Evolutionary conservation across 2,329 filamentous ascomycete species (phyloP), one percentile per base, ranked within the genome.

Genomic region (Sclerotinia nivalis): DNA sequence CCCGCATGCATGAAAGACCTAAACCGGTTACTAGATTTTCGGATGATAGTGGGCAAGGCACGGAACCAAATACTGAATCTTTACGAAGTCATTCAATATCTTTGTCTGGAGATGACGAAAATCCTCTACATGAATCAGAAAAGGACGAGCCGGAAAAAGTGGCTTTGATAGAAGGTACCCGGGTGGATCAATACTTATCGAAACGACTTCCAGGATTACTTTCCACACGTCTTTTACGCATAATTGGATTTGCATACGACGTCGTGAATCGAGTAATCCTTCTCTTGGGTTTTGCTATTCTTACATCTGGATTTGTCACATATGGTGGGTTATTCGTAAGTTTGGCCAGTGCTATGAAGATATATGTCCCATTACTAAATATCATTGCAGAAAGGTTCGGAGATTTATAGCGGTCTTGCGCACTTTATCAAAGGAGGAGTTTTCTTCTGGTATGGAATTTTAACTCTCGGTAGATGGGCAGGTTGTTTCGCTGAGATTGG

Each of bases 351-450:
- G 13, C 31, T 56, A 47, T 28, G 12, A 28, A 18, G 45, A 37
- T 40, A 45, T 54, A n/a, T 22, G n/a, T 47, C 25, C 56, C 34
- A 20, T 52, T 31, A 47, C 71, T 75, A 67, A 76, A 54, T 55
- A 22, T 1, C 4, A 15, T 25, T 49, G 28, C 73, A 93, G 91
- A 89, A 91, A 79, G 90, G 87, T 7, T 79, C 80, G 31, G 84
- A 84, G 3, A 83, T 97, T 70, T 85, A 95, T 83, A 94, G 89
- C 74, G 93, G 95, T 2, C 84, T 97, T 55, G 95, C 95, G 10
- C 95, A 98, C 78, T 97, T 93, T 83, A 89, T 97, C 79, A 98
- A 98, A 79, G 95, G 95, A 59, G 92, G 92, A 4, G 91, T 98
- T 68, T 98, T 98, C 83, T 93, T 97, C 82, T 96, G 93, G 89